These are phyloP conservation scores for Vaccinium darrowii DNA, from an alignment of 148 eudicot species.

Conservation along the genomic window DNA sequence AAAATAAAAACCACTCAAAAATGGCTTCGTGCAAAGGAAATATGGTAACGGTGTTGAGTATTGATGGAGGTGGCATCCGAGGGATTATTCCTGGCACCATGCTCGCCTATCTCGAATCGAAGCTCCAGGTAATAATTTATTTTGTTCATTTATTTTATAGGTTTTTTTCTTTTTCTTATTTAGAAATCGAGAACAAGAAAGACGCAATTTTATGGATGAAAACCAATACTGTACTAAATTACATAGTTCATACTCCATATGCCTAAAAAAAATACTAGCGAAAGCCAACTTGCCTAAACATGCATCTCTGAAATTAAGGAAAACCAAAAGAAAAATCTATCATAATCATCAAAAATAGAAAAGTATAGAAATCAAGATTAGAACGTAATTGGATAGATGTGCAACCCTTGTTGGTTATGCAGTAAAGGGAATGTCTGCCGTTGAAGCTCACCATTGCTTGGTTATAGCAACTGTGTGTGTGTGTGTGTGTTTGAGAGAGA, in stretches of 20 bases:
- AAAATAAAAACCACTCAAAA: not conserved
- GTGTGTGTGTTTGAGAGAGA: too few relatives aligned
- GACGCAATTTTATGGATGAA: not conserved
- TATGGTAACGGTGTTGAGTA: conserved; percentile 27
- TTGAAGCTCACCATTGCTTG: too few relatives aligned
- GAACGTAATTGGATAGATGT: not conserved
- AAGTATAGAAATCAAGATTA: not conserved
- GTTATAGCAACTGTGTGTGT: too few relatives aligned
- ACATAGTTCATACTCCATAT: not conserved
- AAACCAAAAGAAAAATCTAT: not conserved
- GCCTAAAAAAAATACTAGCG: not conserved
- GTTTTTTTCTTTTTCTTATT: not conserved
- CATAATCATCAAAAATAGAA: not conserved
- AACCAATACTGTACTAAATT: not conserved
- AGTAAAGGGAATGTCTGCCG: not conserved
- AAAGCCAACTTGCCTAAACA: not conserved
- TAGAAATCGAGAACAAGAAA: not conserved
- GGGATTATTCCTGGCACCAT: conserved; percentile 35
- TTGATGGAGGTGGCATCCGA: conserved; percentile 36
- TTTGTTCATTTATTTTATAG: not conserved
- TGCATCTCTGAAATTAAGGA: too few relatives aligned
- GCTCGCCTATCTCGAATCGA: conserved; percentile 26
- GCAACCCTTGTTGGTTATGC: not conserved
- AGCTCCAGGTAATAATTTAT: conserved; percentile 22
- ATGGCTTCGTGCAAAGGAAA: conserved; percentile 17